Base-by-base conservation (phyloP, 768 basidiomycete genomes). In the Gloeopeniophorella convolvens region DNA sequence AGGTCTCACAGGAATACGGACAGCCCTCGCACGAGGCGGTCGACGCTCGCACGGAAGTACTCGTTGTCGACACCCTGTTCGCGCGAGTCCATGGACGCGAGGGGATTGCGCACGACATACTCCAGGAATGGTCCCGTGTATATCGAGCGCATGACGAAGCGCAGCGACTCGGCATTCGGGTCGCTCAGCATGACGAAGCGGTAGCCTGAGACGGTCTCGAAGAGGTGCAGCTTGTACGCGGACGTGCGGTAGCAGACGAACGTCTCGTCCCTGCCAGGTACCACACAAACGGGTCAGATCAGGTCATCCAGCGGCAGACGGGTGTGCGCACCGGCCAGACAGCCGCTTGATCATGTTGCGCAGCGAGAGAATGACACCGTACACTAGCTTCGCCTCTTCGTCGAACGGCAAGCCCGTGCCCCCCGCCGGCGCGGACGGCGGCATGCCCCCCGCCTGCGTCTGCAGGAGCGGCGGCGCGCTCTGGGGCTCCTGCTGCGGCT, bases 341-440 rank as follows among this genome's bases (percentile, higher is more conserved):
- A 99, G 68, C 66, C 96, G 98, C 73, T 83, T 95, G 63, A 95
- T 73, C 93, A 98, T 95, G 66, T 91, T 93, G 47, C 91, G 71
- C 59, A 99, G 64, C 6, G 90, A 93, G 35, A 97, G 72, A 12
- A 98, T 75, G 46, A 99, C 89, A 48, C 96, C 96, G 64, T 98
- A 99, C 0, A 99, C 94, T 54, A 99, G 77, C 64, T 99, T 99
- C 1, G 85, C 85, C 66, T 99, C 95, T 66, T 99, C 96, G 62
- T 99, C 96, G 59, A 99, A 98, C 5, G 95, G 74, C 16, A 99
- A 71, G 15, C 78, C 80, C 3, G 79, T 73, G 54, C 61, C 42
- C 20, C 46, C 40, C 21, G 62, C 54, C 28, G 60, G 27, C 13
- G 69, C 53, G 30, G 62, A 61, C 54, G 27, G 61, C 31, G n/a